Evolutionary conservation across 129 eudicot genomes (phyloP), one percentile per base, ranked within the genome.

Genomic region (Flaveria linearis): DNA sequence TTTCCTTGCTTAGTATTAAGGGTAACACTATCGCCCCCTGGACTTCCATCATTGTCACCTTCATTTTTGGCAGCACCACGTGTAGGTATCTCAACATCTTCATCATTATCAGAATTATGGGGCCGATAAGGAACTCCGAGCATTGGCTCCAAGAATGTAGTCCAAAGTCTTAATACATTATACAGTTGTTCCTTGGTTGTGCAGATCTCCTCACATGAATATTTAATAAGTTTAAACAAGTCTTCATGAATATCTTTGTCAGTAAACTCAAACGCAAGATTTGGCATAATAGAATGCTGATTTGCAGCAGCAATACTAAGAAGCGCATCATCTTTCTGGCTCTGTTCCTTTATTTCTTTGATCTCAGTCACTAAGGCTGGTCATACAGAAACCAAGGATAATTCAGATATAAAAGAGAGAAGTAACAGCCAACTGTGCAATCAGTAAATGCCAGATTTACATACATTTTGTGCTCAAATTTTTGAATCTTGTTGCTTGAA

Each of bases 401-500:
- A 22, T 42, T 41, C 16, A 3, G 23, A 64, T 28, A 25, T 23
- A 25, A 25, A 60, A 60, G 16, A 41, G 6, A n/a, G 22, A 80
- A 73, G 70, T 0, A 72, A 42, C 67, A 60, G 67, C 62, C 51
- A 72, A 53, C 28, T 0, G 30, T 52, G 23, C 69, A 64, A 72
- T 66, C 39, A 56, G 41, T 25, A 60, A 60, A 60, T 25, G 17
- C 16, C 67, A 9, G 22, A 25, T 58, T 4, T 58, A 84, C 96
- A 83, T 78, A 94, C 99, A 81, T 84, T 94, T 94, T 7, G 88
- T 55, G 87, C 93, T 87, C 89, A 94, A 83, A 87, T 89, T 88
- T 94, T 94, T 25, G 99, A 91, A 83, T 94, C 99, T 84, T 94
- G 99, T 77, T 94, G 99, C 90, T 87, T 94, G 93, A 94, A 94